phyloP scores from a whole-genome alignment of 345 rosid species.

The Camelina hispida region DNA sequence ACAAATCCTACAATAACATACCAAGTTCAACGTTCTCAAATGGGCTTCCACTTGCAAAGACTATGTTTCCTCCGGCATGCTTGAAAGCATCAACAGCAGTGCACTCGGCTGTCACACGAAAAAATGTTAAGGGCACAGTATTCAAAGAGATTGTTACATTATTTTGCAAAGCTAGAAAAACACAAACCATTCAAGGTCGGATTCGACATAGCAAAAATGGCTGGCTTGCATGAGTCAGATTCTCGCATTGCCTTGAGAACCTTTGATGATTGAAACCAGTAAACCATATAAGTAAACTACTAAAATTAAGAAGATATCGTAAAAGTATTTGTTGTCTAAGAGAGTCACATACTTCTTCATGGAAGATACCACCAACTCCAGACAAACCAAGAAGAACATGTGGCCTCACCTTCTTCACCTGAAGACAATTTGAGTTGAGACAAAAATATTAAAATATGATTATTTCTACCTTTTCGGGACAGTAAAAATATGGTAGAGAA shows the following conservation, averaged over 20 bases:
- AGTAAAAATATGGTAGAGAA: background rate
- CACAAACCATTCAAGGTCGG: constrained; percentile 90
- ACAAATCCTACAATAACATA: constrained; percentile 41
- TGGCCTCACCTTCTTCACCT: constrained; percentile 89
- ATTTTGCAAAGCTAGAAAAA: constrained; percentile 7
- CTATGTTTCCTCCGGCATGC: constrained; percentile 88
- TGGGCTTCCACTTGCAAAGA: constrained; percentile 98
- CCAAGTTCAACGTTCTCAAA: constrained; percentile 86
- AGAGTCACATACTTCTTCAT: constrained; percentile 66
- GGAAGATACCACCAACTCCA: constrained; percentile 96
- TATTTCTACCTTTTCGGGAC: background rate
- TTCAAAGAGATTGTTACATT: constrained; percentile 36
- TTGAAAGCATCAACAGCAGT: constrained; percentile 94
- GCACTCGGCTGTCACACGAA: constrained; percentile 78
- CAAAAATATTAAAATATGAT: constrained; percentile 4
- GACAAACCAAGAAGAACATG: constrained; percentile 98
- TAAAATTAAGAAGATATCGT: background rate
- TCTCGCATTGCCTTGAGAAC: constrained; percentile 91
- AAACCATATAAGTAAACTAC: constrained; percentile 15
- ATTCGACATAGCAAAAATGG: constrained; percentile 98
- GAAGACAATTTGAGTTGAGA: constrained; percentile 42
- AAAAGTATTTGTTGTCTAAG: constrained; percentile 17
- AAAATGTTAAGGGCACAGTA: constrained; percentile 17
- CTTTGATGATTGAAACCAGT: constrained; percentile 47
- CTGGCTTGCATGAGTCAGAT: constrained; percentile 84